Conservation (phyloP, 345 rosid genomes). For the Euphorbia lathyris region DNA sequence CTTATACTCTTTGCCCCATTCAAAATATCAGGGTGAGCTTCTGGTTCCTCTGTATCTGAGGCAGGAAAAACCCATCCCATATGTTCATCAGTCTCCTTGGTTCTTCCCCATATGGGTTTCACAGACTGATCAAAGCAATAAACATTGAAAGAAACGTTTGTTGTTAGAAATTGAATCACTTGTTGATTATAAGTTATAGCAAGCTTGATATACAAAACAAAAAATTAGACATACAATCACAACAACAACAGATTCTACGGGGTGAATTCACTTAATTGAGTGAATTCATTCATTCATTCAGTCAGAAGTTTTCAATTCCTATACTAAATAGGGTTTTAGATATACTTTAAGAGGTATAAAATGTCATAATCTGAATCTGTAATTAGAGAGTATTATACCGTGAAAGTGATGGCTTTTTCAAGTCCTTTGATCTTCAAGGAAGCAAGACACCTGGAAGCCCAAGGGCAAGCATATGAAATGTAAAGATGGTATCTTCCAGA, state of each 20-base stretch:
- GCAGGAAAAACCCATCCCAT: constrained; percentile 89
- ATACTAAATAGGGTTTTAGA: too few relatives aligned
- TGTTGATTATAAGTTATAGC: background rate
- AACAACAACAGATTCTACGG: too few relatives aligned
- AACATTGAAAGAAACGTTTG: background rate
- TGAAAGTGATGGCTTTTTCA: constrained; percentile 64
- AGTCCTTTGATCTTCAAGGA: constrained; percentile 86
- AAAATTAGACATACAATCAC: too few relatives aligned
- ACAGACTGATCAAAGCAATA: constrained; percentile 52
- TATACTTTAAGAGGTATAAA: too few relatives aligned
- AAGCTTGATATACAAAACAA: too few relatives aligned
- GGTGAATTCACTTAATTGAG: too few relatives aligned
- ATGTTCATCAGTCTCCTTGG: constrained; percentile 77
- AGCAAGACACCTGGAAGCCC: constrained; percentile 90
- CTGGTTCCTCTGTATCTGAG: constrained; percentile 57
- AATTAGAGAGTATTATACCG: too few relatives aligned
- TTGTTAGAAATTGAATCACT: background rate
- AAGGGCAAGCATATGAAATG: constrained; percentile 91
- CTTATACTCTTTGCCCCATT: constrained; percentile 75
- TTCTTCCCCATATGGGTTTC: constrained; percentile 83
- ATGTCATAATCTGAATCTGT: too few relatives aligned
- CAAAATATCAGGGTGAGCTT: constrained; percentile 69
- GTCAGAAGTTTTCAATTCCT: too few relatives aligned
- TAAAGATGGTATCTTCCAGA: constrained; percentile 93
- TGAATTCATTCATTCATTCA: too few relatives aligned